Percentiles rank a stretch among this genome's conserved stretches.
Evolutionary conservation across 2,329 filamentous ascomycete species (phyloP).

Genomic region (Cryphonectria radicalis): DNA sequence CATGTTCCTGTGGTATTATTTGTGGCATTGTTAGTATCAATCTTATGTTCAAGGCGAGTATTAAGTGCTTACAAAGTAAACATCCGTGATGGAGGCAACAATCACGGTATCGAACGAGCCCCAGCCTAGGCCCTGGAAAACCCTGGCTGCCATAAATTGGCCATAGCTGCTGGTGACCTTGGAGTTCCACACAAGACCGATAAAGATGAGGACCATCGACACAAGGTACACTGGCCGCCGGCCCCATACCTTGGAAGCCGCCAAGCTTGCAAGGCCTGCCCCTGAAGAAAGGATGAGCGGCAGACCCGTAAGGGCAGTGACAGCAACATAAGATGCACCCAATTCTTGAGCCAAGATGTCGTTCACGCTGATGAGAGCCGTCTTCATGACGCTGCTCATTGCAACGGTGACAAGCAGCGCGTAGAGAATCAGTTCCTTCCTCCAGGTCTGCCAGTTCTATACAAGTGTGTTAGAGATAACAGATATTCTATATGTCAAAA

Average conservation of each 20-base stretch:
- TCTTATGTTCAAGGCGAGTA: neutral
- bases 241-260: constrained; percentile 52
- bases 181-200: constrained; percentile 57
- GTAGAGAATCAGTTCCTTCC: constrained; percentile 55
- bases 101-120: constrained; percentile 61
- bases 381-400: constrained; percentile 57
- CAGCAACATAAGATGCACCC: constrained; percentile 51
- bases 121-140: constrained; percentile 63
- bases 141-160: constrained; percentile 55
- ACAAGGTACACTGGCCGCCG: constrained; percentile 58
- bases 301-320: constrained; percentile 55
- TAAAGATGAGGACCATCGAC: constrained; percentile 50
- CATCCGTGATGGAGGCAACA: constrained; percentile 58
- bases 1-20: constrained; percentile 51
- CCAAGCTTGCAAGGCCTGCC: constrained; percentile 48
- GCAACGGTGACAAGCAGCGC: constrained; percentile 53
- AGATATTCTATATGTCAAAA: neutral
- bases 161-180: constrained; percentile 45
- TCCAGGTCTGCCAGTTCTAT: constrained; percentile 61
- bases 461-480: constrained; percentile 19
- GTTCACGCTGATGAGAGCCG: constrained; percentile 55
- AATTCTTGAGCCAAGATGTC: constrained; percentile 48
- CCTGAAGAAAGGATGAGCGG: constrained; percentile 56
- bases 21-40: constrained; percentile 31
- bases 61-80: constrained; percentile 54